phyloP scores from a whole-genome alignment of 2,329 filamentous ascomycete species.

The Coniochaeta prunicola region DNA sequence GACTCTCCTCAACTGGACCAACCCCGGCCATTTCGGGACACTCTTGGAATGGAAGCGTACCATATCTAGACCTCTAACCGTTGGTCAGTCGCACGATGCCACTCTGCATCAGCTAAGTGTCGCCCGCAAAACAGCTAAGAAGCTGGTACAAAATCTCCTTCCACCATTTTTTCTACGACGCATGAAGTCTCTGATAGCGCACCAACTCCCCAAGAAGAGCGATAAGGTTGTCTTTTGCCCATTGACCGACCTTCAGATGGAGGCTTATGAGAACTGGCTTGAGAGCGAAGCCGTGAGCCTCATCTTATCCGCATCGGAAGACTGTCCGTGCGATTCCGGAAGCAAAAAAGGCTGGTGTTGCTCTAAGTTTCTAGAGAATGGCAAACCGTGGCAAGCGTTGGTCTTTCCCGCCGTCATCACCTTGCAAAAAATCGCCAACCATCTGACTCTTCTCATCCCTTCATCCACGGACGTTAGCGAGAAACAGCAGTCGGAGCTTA shows the following conservation, averaged over 20 bases:
- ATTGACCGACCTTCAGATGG: conserved; percentile 70
- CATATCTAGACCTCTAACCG: conserved; percentile 71
- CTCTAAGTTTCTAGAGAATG: conserved; percentile 49
- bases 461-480: conserved; percentile 53
- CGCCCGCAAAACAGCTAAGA: conserved; percentile 73
- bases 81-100: conserved; percentile 90
- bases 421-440: conserved; percentile 84
- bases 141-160: conserved; percentile 79
- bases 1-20: conserved; percentile 94
- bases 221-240: conserved; percentile 95
- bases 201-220: conserved; percentile 90
- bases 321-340: conserved; percentile 62
- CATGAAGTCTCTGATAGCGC: conserved; percentile 86
- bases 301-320: conserved; percentile 60
- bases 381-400: conserved; percentile 62
- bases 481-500: conserved; percentile 72
- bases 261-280: conserved; percentile 80
- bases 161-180: conserved; percentile 86
- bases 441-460: conserved; percentile 83
- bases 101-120: conserved; percentile 74
- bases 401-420: conserved; percentile 81
- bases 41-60: conserved; percentile 69
- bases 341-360: conserved; percentile 81
- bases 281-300: conserved; percentile 61
- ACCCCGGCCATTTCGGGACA: conserved; percentile 64